Conservation (phyloP, 2,329 filamentous ascomycete genomes). For the Dissoconium aciculare region DNA sequence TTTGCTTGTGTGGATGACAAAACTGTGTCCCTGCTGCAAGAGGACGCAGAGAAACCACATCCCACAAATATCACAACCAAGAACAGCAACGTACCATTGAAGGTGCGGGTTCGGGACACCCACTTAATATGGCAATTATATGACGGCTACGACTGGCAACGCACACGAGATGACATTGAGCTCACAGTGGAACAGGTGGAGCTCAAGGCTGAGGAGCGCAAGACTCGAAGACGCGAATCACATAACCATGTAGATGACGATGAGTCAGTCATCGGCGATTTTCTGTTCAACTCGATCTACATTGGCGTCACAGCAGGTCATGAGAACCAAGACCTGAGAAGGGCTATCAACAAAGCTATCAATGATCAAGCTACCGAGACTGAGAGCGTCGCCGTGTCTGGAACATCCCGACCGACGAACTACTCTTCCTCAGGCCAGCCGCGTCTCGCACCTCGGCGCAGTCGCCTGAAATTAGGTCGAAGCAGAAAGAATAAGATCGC, state of each 20-base stretch:
- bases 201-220: slow-evolving; percentile 61
- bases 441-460: slow-evolving; percentile 13
- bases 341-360: slow-evolving; percentile 74
- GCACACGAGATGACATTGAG: slow-evolving; percentile 70
- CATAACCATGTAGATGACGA: slow-evolving; percentile 52
- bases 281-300: slow-evolving; percentile 97
- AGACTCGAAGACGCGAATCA: slow-evolving; percentile 41
- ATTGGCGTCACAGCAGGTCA: slow-evolving; percentile 73
- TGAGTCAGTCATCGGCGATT: slow-evolving; percentile 80
- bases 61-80: slow-evolving; percentile 2
- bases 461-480: slow-evolving; percentile 55
- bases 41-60: slow-evolving; percentile 18
- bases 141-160: slow-evolving; percentile 92
- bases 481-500: slow-evolving; percentile 91
- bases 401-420: slow-evolving; percentile 43
- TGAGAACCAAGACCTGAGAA: slow-evolving; percentile 66
- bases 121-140: slow-evolving; percentile 96
- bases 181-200: slow-evolving; percentile 84
- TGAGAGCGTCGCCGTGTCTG: slow-evolving; percentile 67
- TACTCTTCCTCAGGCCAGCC: slow-evolving; percentile 20
- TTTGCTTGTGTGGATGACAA: slow-evolving; percentile 9
- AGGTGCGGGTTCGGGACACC: slow-evolving; percentile 66
- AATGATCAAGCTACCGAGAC: slow-evolving; percentile 80
- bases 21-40: slow-evolving; percentile 17
- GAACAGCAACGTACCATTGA: slow-evolving; percentile 39